These are phyloP conservation scores for Podosphaera leucotricha DNA, from an alignment of 2,329 filamentous ascomycete genomes.

Conservation along the genomic window DNA sequence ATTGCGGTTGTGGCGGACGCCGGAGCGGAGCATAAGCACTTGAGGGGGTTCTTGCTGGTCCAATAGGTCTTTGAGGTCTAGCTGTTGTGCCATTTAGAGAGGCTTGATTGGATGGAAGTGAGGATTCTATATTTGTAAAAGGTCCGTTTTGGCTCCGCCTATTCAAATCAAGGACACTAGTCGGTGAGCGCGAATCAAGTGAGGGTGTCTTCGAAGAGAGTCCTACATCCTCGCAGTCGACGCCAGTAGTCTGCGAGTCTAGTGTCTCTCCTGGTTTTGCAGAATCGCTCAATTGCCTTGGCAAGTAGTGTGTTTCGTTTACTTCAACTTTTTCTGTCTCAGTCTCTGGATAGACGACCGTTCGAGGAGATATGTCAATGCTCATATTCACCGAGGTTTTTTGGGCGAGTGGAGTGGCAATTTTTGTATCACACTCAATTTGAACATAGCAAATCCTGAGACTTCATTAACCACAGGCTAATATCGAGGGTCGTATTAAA, in stretches of 20 bases:
- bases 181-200: slow-evolving; percentile 8
- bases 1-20: slow-evolving; percentile 25
- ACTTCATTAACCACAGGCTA: neutral
- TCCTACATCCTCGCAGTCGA: slow-evolving; percentile 1
- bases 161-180: slow-evolving; percentile 12
- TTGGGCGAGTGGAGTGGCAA: slow-evolving; percentile 1
- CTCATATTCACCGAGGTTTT: slow-evolving; percentile 8
- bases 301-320: slow-evolving; percentile 20
- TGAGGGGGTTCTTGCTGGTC: slow-evolving; percentile 49
- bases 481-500: neutral
- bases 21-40: slow-evolving; percentile 51
- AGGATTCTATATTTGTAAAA: slow-evolving; percentile 3
- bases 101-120: slow-evolving; percentile 7
- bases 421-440: neutral
- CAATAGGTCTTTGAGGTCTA: slow-evolving; percentile 42
- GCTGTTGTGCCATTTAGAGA: slow-evolving; percentile 23
- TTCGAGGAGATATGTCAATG: slow-evolving; percentile 28
- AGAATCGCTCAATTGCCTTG: slow-evolving; percentile 19
- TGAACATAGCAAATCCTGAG: neutral
- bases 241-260: slow-evolving; percentile 6
- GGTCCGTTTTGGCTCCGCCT: slow-evolving; percentile 18
- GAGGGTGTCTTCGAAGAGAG: slow-evolving; percentile 7
- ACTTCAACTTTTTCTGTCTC: slow-evolving; percentile 21
- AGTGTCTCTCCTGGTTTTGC: slow-evolving; percentile 22
- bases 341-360: slow-evolving; percentile 30